phyloP scores from a whole-genome alignment of 768 basidiomycete species.

The Inosperma sp. region DNA sequence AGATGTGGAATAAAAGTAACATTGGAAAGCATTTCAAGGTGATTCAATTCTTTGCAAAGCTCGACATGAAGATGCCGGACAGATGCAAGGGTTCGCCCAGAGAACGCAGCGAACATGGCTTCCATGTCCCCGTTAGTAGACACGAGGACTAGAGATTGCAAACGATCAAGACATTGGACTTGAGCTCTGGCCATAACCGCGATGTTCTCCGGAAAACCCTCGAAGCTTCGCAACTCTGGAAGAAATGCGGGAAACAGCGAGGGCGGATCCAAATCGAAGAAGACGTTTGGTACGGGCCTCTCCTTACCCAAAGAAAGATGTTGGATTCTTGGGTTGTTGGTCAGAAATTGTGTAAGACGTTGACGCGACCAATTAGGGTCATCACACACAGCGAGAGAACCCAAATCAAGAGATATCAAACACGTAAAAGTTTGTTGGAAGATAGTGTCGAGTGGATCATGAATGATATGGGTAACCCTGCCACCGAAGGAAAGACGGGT shows the following conservation, averaged over 20 bases:
- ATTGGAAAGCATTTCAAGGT: no score
- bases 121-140: neutral
- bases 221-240: slow-evolving; percentile 15
- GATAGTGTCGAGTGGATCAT: neutral
- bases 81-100: no score
- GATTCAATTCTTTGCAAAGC: no score
- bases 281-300: slow-evolving; percentile 2
- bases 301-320: neutral
- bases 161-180: neutral
- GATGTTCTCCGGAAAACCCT: slow-evolving; percentile 19
- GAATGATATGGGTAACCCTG: neutral
- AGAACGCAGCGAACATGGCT: no score
- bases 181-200: slow-evolving; percentile 3
- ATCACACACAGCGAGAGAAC: neutral
- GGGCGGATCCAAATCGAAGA: slow-evolving; percentile 14
- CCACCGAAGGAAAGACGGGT: neutral
- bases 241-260: slow-evolving; percentile 10
- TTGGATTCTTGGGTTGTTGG: neutral
- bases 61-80: no score
- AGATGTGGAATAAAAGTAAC: no score
- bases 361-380: neutral
- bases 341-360: neutral
- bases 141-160: neutral
- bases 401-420: neutral
- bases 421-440: neutral